These are phyloP conservation scores for Brassica nigra DNA, from an alignment of 345 rosid species.

Conservation along the genomic window DNA sequence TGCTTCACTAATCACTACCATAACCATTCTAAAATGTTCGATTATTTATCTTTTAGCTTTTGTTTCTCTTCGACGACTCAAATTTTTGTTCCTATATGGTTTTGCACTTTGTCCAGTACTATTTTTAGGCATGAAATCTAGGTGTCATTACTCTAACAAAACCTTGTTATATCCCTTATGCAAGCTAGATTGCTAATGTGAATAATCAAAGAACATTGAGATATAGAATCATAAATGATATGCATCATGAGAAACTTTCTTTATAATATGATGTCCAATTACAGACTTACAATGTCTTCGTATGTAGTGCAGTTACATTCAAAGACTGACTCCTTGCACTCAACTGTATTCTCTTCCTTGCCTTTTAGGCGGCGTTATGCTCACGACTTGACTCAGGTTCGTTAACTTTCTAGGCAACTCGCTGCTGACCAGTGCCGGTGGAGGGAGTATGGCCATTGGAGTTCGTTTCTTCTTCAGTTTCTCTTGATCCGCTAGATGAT, in stretches of 20 bases:
- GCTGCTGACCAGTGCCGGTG: slow-evolving; percentile 27
- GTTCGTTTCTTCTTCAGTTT: slow-evolving; percentile 39
- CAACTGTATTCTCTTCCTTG: slow-evolving; percentile 51
- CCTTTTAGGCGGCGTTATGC: slow-evolving; percentile 39
- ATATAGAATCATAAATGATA: not conserved
- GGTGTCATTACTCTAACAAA: not conserved
- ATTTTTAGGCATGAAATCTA: not conserved
- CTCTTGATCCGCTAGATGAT: slow-evolving; percentile 55
- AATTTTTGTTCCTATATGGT: not conserved
- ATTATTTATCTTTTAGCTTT: not conserved
- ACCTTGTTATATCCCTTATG: not conserved
- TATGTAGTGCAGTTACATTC: not conserved
- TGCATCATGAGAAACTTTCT: not conserved
- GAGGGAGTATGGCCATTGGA: slow-evolving; percentile 30
- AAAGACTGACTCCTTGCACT: slow-evolving; percentile 43
- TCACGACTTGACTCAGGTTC: slow-evolving; percentile 38
- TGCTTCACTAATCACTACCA: slow-evolving; percentile 23
- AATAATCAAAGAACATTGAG: not conserved
- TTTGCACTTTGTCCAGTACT: slow-evolving; percentile 15
- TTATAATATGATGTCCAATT: not conserved
- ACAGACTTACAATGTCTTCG: not conserved
- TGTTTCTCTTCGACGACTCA: not conserved
- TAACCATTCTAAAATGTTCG: not conserved
- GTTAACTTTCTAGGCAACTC: slow-evolving; percentile 38
- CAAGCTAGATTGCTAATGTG: not conserved